Percentiles rank a stretch among this genome's conserved stretches.
These are phyloP conservation scores for Apiotrichum porosum DNA, from an alignment of 1,284 basidiomycete genomes.

Conservation along the genomic window DNA sequence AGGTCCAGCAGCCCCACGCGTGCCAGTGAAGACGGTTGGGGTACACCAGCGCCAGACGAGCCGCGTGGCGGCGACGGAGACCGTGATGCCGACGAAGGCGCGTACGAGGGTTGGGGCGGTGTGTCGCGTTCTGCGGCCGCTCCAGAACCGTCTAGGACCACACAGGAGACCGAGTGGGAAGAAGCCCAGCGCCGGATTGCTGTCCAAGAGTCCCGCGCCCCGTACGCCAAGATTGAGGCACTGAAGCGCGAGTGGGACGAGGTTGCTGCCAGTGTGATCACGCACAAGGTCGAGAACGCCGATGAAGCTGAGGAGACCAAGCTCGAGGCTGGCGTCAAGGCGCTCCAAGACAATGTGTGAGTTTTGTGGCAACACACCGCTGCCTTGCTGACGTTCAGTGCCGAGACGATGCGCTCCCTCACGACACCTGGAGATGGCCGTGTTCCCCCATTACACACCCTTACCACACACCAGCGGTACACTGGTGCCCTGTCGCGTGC, in stretches of 20 bases:
- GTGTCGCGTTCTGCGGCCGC: constrained; percentile 1
- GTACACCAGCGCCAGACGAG: too few relatives aligned
- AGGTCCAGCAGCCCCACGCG: too few relatives aligned
- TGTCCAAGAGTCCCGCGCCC: constrained; percentile 33
- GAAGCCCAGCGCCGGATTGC: constrained; percentile 33
- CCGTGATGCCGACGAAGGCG: constrained; percentile 4
- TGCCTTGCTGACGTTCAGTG: constrained; percentile 13
- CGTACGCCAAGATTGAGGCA: constrained; percentile 31
- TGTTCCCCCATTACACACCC: constrained; percentile 36
- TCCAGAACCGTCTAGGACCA: neutral
- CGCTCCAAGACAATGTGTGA: constrained; percentile 26
- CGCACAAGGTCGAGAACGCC: constrained; percentile 16
- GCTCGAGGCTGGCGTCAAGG: constrained; percentile 23
- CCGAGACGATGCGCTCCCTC: constrained; percentile 26
- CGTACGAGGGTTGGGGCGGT: constrained; percentile 27
- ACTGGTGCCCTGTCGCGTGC: constrained; percentile 35
- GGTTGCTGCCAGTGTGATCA: constrained; percentile 23
- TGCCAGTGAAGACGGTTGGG: constrained; percentile 2
- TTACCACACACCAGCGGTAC: constrained; percentile 36
- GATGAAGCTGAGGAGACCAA: constrained; percentile 24
- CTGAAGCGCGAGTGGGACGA: constrained; percentile 40
- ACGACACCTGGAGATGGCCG: constrained; percentile 31
- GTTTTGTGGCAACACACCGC: constrained; percentile 14
- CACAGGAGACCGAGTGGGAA: constrained; percentile 39
- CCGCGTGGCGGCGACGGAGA: neutral